phyloP scores from a whole-genome alignment of 441 rosid species.

The Populus tomentosa region DNA sequence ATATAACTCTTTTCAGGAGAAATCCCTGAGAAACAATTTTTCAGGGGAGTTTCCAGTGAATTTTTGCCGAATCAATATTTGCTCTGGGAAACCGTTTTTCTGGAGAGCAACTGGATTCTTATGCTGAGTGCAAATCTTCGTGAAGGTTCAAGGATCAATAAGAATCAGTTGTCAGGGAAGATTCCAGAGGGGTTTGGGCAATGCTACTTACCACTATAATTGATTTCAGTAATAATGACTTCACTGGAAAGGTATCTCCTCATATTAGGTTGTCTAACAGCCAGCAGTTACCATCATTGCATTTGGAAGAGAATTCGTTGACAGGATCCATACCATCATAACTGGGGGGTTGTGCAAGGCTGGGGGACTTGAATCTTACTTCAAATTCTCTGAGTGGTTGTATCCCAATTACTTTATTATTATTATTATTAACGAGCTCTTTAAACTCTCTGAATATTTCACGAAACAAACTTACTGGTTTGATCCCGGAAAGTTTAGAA shows the following conservation, averaged over 20 bases:
- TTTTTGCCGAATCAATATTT: conserved; percentile 44
- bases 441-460: conserved; percentile 82
- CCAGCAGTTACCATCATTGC: conserved; percentile 54
- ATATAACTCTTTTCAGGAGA: conserved; percentile 41
- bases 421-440: conserved; percentile 43
- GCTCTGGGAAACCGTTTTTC: conserved; percentile 55
- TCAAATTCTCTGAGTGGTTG: conserved; percentile 55
- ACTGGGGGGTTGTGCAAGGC: conserved; percentile 40
- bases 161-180: conserved; percentile 48
- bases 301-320: conserved; percentile 63
- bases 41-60: conserved; percentile 56
- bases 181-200: conserved; percentile 56
- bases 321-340: conserved; percentile 56
- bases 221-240: conserved; percentile 57
- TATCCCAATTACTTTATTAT: conserved; percentile 45
- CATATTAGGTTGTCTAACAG: conserved; percentile 36
- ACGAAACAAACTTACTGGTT: conserved; percentile 55
- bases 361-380: conserved; percentile 80
- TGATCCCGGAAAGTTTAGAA: conserved; percentile 46
- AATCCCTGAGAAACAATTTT: conserved; percentile 56
- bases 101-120: conserved; percentile 55
- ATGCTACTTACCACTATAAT: conserved; percentile 24
- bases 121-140: conserved; percentile 53
- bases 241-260: conserved; percentile 52
- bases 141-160: conserved; percentile 48